Percentiles rank a stretch among this genome's conserved stretches.
Evolutionary conservation across 2,329 filamentous ascomycete species (phyloP).

Genomic region (Cladorrhinum sp.): DNA sequence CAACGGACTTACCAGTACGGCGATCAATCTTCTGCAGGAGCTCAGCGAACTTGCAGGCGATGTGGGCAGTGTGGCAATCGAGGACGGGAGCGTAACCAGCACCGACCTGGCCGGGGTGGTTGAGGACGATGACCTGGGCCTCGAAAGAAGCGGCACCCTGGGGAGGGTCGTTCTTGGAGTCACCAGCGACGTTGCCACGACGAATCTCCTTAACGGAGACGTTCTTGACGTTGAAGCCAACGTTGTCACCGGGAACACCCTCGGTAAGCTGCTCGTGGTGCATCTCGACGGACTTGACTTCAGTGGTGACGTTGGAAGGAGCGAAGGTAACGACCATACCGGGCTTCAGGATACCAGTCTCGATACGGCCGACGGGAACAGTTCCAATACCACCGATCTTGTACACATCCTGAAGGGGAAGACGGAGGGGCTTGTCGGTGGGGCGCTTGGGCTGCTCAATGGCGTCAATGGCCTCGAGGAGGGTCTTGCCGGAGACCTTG

Average conservation of each 20-base stretch:
- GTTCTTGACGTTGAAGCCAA: constrained; percentile 99
- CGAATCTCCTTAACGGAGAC: constrained; percentile 99
- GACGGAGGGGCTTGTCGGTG: constrained; percentile 98
- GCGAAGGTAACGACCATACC: constrained; percentile 97
- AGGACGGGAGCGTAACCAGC: constrained; percentile 98
- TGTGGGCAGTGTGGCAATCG: constrained; percentile 99
- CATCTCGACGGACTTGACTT: constrained; percentile 99
- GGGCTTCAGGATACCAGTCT: constrained; percentile 94
- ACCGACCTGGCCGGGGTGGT: constrained; percentile 99
- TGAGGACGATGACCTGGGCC: constrained; percentile 99
- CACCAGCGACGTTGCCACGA: constrained; percentile 99
- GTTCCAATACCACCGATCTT: constrained; percentile 99
- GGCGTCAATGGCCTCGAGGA: constrained; percentile 97
- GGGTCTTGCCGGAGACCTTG: constrained; percentile 91
- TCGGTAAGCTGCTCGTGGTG: constrained; percentile 98
- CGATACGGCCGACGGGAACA: constrained; percentile 99
- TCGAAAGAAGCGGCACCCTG: constrained; percentile 89
- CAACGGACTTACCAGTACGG: constrained; percentile 97
- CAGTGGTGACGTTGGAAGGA: constrained; percentile 97
- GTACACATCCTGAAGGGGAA: constrained; percentile 99
- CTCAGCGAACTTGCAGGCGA: constrained; percentile 99
- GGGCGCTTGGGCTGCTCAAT: constrained; percentile 92
- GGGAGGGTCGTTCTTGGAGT: constrained; percentile 99
- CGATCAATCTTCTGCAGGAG: constrained; percentile 99
- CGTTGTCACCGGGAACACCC: constrained; percentile 99